These are phyloP conservation scores for Eucalyptus rudis DNA, from an alignment of 345 rosid species.

Conservation along the genomic window DNA sequence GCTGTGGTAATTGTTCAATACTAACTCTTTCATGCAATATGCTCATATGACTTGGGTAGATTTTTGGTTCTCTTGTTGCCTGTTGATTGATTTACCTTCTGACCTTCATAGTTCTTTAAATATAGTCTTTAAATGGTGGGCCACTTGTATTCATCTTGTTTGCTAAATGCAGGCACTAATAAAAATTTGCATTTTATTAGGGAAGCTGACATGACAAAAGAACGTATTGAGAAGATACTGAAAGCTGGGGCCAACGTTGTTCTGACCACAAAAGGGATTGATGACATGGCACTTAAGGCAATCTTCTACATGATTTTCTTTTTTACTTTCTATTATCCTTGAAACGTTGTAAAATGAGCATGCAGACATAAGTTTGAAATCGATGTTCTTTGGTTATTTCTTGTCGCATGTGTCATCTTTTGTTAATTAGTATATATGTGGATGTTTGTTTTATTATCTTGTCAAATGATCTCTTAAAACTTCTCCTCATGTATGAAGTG, in stretches of 20 bases:
- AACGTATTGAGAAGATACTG: slow-evolving; percentile 84
- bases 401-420: neutral
- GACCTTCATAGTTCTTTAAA: neutral
- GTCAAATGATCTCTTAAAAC: neutral
- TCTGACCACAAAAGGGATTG: slow-evolving; percentile 93
- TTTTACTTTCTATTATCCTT: neutral
- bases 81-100: neutral
- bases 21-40: neutral
- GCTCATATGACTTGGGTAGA: neutral
- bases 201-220: slow-evolving; percentile 96
- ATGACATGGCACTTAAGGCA: slow-evolving; percentile 98
- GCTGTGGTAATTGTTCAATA: neutral
- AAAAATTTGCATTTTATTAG: slow-evolving; percentile 26
- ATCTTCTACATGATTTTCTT: neutral
- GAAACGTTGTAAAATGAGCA: neutral
- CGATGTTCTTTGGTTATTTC: neutral
- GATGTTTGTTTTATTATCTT: neutral
- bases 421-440: neutral
- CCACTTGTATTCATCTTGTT: neutral
- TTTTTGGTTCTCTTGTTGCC: neutral
- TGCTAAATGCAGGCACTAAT: neutral
- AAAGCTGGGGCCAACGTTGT: slow-evolving; percentile 98
- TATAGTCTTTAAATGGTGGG: neutral
- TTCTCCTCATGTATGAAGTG: neutral
- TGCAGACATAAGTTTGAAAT: neutral